Evolutionary conservation across 345 rosid species (phyloP), one percentile per base, ranked within the genome.

Genomic region (Nasturtium officinale): DNA sequence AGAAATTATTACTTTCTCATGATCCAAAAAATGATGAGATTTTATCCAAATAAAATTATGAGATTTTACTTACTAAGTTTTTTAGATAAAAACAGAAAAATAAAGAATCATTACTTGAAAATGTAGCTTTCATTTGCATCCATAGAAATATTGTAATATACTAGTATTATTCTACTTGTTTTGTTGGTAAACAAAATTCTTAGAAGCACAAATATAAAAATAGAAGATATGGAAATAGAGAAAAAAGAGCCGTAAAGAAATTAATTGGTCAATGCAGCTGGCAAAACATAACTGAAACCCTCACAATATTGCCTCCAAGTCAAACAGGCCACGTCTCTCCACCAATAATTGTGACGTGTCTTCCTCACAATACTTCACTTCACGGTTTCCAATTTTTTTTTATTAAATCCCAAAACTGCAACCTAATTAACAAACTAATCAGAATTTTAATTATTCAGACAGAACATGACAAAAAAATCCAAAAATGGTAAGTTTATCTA

Each of bases 231-330:
- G n/a, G 21, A 20, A 58, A 50, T 17, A 30, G 35, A 17, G 29
- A 9, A 61, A 61, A 63, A 53, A 20, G 17, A 61, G 69, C 45
- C 63, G 35, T 37, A 72, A 72, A 72, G 56, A 35, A 72, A 53
- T 21, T 42, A 72, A 53, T 21, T 42, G 64, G n/a, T 54, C 35
- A 54, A 54, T 20, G 56, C 70, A 72, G 77, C 70, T 73, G 77
- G 57, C 71, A 33, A 73, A 64, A 64, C 65, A 64, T 73, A 64
- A 73, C 71, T 65, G 72, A 65, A 65, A 26, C 23, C 16, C 16
- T 57, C 33, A 42, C 48, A 18, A 33, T 35, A 42, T 42, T 42
- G 16, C 7, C 16, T 42, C 16, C 16, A 18, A 57, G 72, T 17
- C 67, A 56, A 47, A 65, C 43, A 13, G 43, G 66, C 66, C 66